A percentile compares a stretch with the other conserved stretches of the same genome.
Conservation (phyloP, 177 flowering plant genomes). For the Vitis hybrid region DNA sequence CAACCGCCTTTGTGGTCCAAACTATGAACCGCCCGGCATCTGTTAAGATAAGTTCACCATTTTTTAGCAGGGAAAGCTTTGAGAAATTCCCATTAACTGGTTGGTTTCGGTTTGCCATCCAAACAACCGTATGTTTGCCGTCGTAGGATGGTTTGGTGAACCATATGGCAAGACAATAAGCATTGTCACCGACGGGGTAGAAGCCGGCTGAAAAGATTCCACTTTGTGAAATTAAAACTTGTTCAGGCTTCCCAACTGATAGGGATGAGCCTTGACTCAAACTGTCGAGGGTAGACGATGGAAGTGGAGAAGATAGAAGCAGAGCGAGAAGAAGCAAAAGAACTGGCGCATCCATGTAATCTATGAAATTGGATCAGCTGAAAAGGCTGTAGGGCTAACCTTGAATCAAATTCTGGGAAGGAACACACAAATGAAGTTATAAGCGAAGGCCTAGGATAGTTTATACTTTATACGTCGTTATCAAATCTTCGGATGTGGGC, state of each 20-base stretch:
- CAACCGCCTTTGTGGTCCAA: background rate
- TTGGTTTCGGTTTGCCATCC: constrained; percentile 42
- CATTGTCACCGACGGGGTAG: constrained; percentile 30
- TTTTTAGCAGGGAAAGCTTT: background rate
- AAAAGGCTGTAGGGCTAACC: background rate
- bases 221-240: constrained; percentile 18
- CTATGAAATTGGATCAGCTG: too few relatives aligned
- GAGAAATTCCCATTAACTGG: constrained; percentile 38
- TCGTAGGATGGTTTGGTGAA: constrained; percentile 13
- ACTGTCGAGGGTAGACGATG: background rate
- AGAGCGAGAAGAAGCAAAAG: background rate
- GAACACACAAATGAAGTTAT: too few relatives aligned
- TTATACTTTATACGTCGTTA: too few relatives aligned
- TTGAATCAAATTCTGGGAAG: background rate
- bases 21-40: background rate
- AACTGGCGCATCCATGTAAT: too few relatives aligned
- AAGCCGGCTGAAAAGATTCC: constrained; percentile 31
- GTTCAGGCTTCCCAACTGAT: constrained; percentile 15
- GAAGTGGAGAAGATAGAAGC: background rate
- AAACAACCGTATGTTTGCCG: constrained; percentile 17
- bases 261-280: constrained; percentile 28
- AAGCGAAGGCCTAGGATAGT: too few relatives aligned
- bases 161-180: constrained; percentile 38
- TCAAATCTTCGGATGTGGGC: too few relatives aligned
- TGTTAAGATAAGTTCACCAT: constrained; percentile 20